Evolutionary conservation across 2,329 filamentous ascomycete genomes (phyloP), one percentile per base, ranked within the genome.

Genomic region (Fusarium sp.): DNA sequence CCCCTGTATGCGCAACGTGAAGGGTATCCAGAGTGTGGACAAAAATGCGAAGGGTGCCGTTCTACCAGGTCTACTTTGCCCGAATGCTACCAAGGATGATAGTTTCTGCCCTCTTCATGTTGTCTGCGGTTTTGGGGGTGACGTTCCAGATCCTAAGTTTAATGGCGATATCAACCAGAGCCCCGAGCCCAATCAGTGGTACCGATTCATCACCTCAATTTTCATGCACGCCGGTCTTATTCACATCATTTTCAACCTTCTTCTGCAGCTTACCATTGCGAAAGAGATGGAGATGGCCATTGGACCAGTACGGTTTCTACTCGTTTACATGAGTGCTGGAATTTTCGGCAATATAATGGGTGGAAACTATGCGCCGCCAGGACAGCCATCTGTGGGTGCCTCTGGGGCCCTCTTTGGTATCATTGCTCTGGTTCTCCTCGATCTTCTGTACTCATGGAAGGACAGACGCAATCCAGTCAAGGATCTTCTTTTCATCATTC

Each of bases 291-390:
- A 99, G 81, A 89, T 91, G 73, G 89, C 92, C 57, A 97, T 99
- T 76, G 96, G 96, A 6, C 91, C 93, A 41, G 87, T 98, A 73
- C 92, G 96, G 42, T 98, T 97, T 82, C 90, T 93, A 49, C 82
- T 99, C 53, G 94, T 98, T 54, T 99, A 99, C 80, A 88, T 98
- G 78, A 91, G 91, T 70, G 90, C 94, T 35, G 96, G 96, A 31
- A 98, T 98, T 74, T 98, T 98, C 78, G 96, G 96, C 14, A 97
- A 97, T 78, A 93, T 98, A 6, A 88, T 99, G 75, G 95, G 96
- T 71, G 96, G 94, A 17, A 99, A 98, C 81, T 98, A 94, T 79
- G 94, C 95, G 4, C 92, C 92, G 2, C 90, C 92, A 8, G 92
- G 91, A 25, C 91, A 96, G 64, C 89, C 94, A 4, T 97, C 94